phyloP scores from a whole-genome alignment of 257 asterid genomes.

The Solanum appendiculatum region DNA sequence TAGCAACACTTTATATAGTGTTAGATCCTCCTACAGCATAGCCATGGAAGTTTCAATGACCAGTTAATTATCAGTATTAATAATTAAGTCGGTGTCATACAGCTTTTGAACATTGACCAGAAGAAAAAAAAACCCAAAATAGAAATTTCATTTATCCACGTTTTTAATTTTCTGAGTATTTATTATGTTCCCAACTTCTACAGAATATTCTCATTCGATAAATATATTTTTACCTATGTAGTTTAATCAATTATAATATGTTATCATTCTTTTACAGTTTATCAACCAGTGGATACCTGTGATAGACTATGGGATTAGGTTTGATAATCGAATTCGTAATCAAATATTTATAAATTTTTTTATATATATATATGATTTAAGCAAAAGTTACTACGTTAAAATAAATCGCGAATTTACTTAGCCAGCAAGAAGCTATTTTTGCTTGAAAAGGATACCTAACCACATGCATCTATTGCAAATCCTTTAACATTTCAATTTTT shows the following conservation, averaged over 20 bases:
- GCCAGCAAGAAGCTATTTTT: not conserved
- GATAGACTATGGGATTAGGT: not conserved
- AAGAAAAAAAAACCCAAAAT: not conserved
- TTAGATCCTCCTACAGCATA: not conserved
- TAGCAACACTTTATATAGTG: not conserved
- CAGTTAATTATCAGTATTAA: not conserved
- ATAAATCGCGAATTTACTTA: not conserved
- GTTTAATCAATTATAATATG: not conserved
- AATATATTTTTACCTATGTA: not conserved
- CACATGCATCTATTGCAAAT: not conserved
- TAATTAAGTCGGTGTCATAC: not conserved
- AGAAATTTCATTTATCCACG: not conserved
- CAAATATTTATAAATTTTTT: no score
- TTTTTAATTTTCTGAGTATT: not conserved
- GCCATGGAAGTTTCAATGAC: not conserved
- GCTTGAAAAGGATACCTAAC: not conserved
- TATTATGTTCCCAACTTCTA: not conserved
- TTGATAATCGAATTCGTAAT: not conserved
- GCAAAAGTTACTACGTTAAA: not conserved
- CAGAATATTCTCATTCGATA: not conserved
- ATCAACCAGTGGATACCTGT: not conserved
- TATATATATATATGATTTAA: not conserved
- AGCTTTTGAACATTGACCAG: not conserved
- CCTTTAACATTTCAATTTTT: not conserved
- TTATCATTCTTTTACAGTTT: not conserved